Evolutionary conservation across 192 early-diverging fungal species (phyloP).

Genomic region (Entomortierella parvispora): DNA sequence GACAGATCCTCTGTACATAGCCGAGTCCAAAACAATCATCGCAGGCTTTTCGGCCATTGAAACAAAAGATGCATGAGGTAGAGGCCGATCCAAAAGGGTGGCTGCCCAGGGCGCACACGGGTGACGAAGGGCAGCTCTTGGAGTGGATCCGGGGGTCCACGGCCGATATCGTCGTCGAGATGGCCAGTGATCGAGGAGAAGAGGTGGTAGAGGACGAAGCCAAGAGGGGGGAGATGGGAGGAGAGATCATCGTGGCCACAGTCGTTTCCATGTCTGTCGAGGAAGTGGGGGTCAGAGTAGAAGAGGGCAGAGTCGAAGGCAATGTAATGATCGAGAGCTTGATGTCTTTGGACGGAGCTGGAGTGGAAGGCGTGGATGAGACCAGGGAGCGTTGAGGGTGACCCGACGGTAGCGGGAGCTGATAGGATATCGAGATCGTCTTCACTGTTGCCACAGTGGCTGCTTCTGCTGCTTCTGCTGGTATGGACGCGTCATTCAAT

Average conservation of each 20-base stretch:
- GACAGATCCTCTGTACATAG: slow-evolving; percentile 37
- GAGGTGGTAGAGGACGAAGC: too few relatives aligned
- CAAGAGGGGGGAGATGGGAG: too few relatives aligned
- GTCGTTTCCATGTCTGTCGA: neutral
- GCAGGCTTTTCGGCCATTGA: slow-evolving; percentile 24
- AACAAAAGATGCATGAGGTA: slow-evolving; percentile 29
- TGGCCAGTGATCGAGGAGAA: too few relatives aligned
- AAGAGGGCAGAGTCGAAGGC: neutral
- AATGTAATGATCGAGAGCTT: slow-evolving; percentile 1
- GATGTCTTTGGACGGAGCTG: slow-evolving; percentile 5
- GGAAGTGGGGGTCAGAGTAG: neutral
- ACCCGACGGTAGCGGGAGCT: slow-evolving; percentile 19
- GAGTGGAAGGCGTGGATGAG: neutral
- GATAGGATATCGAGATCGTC: slow-evolving; percentile 28
- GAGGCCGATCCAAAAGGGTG: neutral
- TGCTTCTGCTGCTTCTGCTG: too few relatives aligned
- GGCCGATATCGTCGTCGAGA: too few relatives aligned
- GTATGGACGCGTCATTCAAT: too few relatives aligned
- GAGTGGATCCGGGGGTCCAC: neutral
- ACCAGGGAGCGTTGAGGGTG: slow-evolving; percentile 12
- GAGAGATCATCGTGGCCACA: too few relatives aligned
- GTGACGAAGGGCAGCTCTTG: neutral
- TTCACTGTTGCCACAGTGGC: neutral
- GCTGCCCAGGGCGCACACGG: neutral
- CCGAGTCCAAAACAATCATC: slow-evolving; percentile 36